Evolutionary conservation across 805 yeast genomes (phyloP).

Genomic region (Saccharomycopsis fermentans): DNA sequence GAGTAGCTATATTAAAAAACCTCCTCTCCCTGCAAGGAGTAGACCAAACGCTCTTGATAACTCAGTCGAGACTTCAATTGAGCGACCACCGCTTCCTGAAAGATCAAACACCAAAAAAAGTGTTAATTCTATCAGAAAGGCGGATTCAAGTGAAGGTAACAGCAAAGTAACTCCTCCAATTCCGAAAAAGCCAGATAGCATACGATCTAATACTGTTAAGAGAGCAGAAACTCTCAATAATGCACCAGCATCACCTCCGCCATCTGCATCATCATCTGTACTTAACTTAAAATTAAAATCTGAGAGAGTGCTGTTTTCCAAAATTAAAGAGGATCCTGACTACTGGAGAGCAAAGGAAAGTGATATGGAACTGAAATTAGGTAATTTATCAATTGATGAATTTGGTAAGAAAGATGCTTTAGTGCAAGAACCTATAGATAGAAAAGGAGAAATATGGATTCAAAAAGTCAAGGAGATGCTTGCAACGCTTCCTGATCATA

Average conservation of each 20-base stretch:
- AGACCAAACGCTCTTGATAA: neutral
- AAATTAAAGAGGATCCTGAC: neutral
- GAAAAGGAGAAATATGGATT: slow-evolving; percentile 17
- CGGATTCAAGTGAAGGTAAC: neutral
- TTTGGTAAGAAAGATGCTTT: neutral
- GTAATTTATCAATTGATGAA: neutral
- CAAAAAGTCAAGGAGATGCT: slow-evolving; percentile 5
- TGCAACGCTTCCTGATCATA: slow-evolving; percentile 11
- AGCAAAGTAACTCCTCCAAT: neutral
- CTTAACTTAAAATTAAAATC: neutral
- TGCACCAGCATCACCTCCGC: neutral
- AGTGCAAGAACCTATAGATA: slow-evolving; percentile 1
- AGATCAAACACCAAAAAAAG: neutral
- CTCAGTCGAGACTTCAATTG: neutral
- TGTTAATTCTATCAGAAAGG: neutral
- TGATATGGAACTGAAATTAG: neutral
- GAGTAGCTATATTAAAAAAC: neutral
- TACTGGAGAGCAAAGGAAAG: neutral
- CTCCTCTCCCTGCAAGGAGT: neutral
- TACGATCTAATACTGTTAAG: neutral
- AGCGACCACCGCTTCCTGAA: slow-evolving; percentile 6
- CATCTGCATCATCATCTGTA: neutral
- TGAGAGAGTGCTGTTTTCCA: neutral
- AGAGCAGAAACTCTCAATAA: neutral
- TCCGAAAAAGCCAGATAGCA: neutral